Evolutionary conservation across 768 basidiomycete genomes (phyloP).

Genomic region (Phylloporus arenicola): DNA sequence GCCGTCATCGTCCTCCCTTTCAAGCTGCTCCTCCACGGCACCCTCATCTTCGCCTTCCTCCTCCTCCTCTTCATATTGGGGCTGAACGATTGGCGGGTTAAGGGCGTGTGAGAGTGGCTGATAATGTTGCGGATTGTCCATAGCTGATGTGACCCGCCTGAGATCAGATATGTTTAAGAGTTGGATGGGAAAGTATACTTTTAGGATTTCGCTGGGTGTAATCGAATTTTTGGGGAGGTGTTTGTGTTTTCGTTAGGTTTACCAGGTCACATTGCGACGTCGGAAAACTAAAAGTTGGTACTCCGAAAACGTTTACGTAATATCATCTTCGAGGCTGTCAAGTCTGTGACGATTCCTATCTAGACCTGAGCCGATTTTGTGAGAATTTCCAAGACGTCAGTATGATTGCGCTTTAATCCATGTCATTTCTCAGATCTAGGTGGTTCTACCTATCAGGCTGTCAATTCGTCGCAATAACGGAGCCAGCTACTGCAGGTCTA

Average conservation of each 20-base stretch:
- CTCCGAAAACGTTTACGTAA: slow-evolving; percentile 21
- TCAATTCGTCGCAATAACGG: too few species aligned
- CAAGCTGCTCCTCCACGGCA: slow-evolving; percentile 63
- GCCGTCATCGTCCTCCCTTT: slow-evolving; percentile 42
- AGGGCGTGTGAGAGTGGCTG: slow-evolving; percentile 78
- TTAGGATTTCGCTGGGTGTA: slow-evolving; percentile 29
- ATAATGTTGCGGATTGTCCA: slow-evolving; percentile 75
- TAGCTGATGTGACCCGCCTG: slow-evolving; percentile 13
- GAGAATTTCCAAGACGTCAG: too few species aligned
- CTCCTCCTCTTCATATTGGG: slow-evolving; percentile 49
- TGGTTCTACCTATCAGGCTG: too few species aligned
- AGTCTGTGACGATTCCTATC: too few species aligned
- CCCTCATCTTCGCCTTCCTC: slow-evolving; percentile 74
- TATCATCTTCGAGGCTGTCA: too few species aligned
- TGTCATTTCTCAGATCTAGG: too few species aligned
- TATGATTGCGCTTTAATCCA: too few species aligned
- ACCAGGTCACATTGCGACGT: slow-evolving; percentile 21
- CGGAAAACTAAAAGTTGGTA: slow-evolving; percentile 23
- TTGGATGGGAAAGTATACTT: slow-evolving; percentile 15
- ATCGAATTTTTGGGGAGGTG: slow-evolving; percentile 28
- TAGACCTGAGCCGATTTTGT: too few species aligned
- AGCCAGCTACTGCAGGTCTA: too few species aligned
- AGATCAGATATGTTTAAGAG: slow-evolving; percentile 23
- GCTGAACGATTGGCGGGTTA: slow-evolving; percentile 43
- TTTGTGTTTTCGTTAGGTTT: slow-evolving; percentile 24